phyloP scores from a whole-genome alignment of 805 yeast species.

The Wickerhamomyces sydowiorum region DNA sequence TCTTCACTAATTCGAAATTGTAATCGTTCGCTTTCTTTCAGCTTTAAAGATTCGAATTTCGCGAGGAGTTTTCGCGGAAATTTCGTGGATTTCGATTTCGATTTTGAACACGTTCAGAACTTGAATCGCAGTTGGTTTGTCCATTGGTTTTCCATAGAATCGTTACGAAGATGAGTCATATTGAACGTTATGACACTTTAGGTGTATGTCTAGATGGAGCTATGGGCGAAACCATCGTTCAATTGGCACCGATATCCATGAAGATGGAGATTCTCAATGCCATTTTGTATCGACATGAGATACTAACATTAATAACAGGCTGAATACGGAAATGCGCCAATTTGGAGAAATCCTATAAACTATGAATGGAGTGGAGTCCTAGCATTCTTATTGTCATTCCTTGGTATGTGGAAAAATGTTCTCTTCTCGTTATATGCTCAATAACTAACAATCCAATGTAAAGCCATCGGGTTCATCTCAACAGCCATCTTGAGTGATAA shows the following conservation, averaged over 20 bases:
- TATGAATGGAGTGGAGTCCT: background rate
- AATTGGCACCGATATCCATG: no score
- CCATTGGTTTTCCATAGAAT: background rate
- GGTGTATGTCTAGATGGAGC: background rate
- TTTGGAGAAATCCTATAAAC: background rate
- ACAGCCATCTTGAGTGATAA: conserved; percentile 6
- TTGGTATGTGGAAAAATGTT: conserved; percentile 1
- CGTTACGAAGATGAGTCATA: background rate
- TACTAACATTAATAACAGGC: background rate
- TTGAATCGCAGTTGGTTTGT: no score
- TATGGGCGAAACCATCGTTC: no score
- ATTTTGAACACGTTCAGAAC: background rate
- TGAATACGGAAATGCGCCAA: background rate
- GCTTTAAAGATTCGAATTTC: background rate
- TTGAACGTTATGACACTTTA: background rate
- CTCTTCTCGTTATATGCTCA: no score
- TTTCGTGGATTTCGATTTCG: background rate
- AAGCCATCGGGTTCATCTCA: conserved; percentile 4
- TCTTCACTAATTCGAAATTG: no score
- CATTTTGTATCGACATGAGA: no score
- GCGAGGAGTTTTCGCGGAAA: background rate
- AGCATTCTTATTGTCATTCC: background rate
- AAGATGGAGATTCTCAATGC: no score
- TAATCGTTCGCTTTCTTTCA: no score
- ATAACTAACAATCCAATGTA: background rate